Evolutionary conservation across 1,284 basidiomycete genomes (phyloP).

Genomic region (Caloboletus inedulis): DNA sequence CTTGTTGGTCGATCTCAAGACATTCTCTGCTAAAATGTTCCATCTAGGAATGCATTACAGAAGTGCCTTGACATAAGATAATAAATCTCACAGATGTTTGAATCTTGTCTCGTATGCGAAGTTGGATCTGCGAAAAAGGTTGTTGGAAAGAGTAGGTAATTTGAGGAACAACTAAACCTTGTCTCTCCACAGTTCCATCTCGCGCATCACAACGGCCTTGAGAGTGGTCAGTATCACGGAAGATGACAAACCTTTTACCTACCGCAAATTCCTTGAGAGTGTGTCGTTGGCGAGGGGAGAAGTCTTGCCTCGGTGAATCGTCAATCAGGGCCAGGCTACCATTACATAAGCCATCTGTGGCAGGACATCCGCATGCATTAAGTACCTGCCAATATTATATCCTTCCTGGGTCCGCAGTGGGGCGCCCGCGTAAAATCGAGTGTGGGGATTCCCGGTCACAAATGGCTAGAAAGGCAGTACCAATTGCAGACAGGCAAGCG

Average conservation of each 20-base stretch:
- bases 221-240: constrained; percentile 7
- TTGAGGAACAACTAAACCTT: constrained; percentile 53
- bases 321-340: constrained; percentile 80
- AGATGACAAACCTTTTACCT: constrained; percentile 17
- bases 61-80: neutral
- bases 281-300: constrained; percentile 85
- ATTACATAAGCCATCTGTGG: constrained; percentile 7
- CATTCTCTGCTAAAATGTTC: constrained; percentile 94
- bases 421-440: constrained; percentile 91
- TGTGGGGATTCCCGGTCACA: constrained; percentile 62
- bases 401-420: constrained; percentile 88
- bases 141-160: neutral
- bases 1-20: constrained; percentile 81
- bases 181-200: constrained; percentile 93
- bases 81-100: constrained; percentile 68
- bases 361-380: constrained; percentile 34
- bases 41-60: constrained; percentile 52
- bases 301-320: constrained; percentile 79
- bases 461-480: constrained; percentile 55
- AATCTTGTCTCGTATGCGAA: constrained; percentile 87
- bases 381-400: constrained; percentile 83
- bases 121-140: constrained; percentile 61
- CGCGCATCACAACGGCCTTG: constrained; percentile 86
- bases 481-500: neutral
- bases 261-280: constrained; percentile 91